Base-by-base conservation (phyloP, 768 basidiomycete species). In the Leccinum incarnatum region DNA sequence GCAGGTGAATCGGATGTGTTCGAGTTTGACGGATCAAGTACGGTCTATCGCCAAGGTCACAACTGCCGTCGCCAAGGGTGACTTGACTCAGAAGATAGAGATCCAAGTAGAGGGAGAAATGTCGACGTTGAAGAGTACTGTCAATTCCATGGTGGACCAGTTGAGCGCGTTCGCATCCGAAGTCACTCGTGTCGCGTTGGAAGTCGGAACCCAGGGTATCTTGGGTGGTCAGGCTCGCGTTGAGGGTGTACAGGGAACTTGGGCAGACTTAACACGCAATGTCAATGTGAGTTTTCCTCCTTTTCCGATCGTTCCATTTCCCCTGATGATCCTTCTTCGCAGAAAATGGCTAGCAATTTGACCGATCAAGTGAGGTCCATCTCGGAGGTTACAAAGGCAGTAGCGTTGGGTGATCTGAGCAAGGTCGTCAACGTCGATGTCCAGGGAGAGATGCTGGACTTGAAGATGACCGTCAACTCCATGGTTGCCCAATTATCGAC, bases 101-200 rank as follows among this genome's bases (percentile, higher is more conserved):
- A 94, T 98, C 61, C 85, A 88, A 60, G 89, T 91, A 61, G 88
- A 91, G 66, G 87, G 87, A 51, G 94, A 96, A 68, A 95, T 96
- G 87, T 82, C 82, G 15, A 89, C 89, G 15, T 79, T 93, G 74
- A 91, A 91, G 69, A 77, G 82, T 21, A 93, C 91, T 11, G 90
- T 93, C 62, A 95, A 95, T 67, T 88, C 87, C n/a, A 97, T 97
- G 94, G 92, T 95, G 70, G 92, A 93, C 70, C 89, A 90, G 56
- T 73, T 95, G 62, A 86, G 89, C 64, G 90, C 89, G 5, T 95
- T 95, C 69, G 91, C 93, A 14, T 85, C 83, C 3, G 93, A 95
- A 62, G 84, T 90, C 29, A 90, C 87, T 5, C 80, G 90, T 62
- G 89, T 96, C 51, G 92, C 93, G 2, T 74, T 91, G 69, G 93